A percentile compares a stretch with the other conserved stretches of the same genome.
Evolutionary conservation across 768 basidiomycete genomes (phyloP).

Genomic region (Boletus rufocinnamomeus): DNA sequence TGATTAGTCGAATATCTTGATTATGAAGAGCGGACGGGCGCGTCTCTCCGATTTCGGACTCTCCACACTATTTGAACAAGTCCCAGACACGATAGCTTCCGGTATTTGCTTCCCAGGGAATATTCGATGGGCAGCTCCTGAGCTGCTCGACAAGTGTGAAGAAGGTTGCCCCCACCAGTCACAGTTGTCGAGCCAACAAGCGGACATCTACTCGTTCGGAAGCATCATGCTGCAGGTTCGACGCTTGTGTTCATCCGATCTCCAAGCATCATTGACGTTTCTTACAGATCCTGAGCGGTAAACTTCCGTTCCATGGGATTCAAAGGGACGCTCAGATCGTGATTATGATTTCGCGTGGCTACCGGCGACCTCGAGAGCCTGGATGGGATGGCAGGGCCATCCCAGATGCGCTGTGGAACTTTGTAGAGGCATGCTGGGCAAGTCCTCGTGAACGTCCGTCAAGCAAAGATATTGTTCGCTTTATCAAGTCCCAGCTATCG

Average conservation of each 20-base stretch:
- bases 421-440: conserved; percentile 27
- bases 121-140: conserved; percentile 34
- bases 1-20: conserved; percentile 27
- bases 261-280: not conserved
- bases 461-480: conserved; percentile 11
- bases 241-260: not conserved
- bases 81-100: conserved; percentile 5
- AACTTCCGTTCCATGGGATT: conserved; percentile 26
- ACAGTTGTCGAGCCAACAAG: conserved; percentile 13
- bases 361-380: conserved; percentile 10
- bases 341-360: conserved; percentile 19
- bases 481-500: conserved; percentile 13
- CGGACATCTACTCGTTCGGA: conserved; percentile 35
- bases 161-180: not conserved
- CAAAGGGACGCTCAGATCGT: conserved; percentile 27
- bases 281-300: conserved; percentile 25
- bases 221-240: conserved; percentile 33
- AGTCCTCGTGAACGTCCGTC: conserved; percentile 20
- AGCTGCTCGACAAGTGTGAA: conserved; percentile 16
- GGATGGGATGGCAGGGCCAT: conserved; percentile 29
- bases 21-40: conserved; percentile 13
- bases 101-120: conserved; percentile 25
- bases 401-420: conserved; percentile 25
- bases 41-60: conserved; percentile 37
- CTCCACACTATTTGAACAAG: conserved; percentile 18